Conservation (phyloP, 805 yeast genomes). For the Komagataella pseudopastoris region DNA sequence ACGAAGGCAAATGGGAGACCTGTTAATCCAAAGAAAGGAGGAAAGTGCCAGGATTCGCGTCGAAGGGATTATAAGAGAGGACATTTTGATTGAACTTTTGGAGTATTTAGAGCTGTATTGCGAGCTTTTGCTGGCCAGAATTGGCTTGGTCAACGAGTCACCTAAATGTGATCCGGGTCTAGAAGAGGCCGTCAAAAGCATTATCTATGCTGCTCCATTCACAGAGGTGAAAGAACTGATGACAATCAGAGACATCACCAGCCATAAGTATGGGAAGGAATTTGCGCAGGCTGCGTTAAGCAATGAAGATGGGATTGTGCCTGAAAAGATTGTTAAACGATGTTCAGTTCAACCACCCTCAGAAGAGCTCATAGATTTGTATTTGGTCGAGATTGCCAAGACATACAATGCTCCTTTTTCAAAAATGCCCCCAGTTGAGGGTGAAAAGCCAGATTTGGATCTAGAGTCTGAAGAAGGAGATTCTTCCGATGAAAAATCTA, state of each 20-base stretch:
- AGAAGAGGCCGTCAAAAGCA: constrained; percentile 59
- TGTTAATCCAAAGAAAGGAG: constrained; percentile 58
- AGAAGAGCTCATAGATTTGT: constrained; percentile 49
- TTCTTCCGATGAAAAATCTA: constrained; percentile 6
- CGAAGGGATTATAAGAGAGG: constrained; percentile 75
- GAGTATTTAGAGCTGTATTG: constrained; percentile 75
- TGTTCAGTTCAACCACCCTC: constrained; percentile 59
- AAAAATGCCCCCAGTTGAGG: constrained; percentile 5
- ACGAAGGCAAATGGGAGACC: constrained; percentile 56
- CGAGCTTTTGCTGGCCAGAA: constrained; percentile 66
- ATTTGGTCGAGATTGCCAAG: constrained; percentile 66
- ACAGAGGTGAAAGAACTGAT: constrained; percentile 66
- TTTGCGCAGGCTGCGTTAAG: constrained; percentile 43
- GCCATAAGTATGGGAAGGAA: constrained; percentile 54
- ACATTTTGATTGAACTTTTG: constrained; percentile 62
- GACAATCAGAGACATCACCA: constrained; percentile 46
- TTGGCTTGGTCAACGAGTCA: constrained; percentile 34
- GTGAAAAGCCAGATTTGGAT: constrained; percentile 14
- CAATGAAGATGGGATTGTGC: constrained; percentile 37
- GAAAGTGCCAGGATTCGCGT: constrained; percentile 75
- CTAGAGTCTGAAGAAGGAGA: constrained; percentile 12
- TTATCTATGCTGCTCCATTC: constrained; percentile 56
- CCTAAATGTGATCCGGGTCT: constrained; percentile 39
- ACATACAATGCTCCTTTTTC: constrained; percentile 71
- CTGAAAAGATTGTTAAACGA: constrained; percentile 50